Evolutionary conservation across 2,329 filamentous ascomycete species (phyloP), one percentile per base, ranked within the genome.

Genomic region (Microdochium bolleyi): DNA sequence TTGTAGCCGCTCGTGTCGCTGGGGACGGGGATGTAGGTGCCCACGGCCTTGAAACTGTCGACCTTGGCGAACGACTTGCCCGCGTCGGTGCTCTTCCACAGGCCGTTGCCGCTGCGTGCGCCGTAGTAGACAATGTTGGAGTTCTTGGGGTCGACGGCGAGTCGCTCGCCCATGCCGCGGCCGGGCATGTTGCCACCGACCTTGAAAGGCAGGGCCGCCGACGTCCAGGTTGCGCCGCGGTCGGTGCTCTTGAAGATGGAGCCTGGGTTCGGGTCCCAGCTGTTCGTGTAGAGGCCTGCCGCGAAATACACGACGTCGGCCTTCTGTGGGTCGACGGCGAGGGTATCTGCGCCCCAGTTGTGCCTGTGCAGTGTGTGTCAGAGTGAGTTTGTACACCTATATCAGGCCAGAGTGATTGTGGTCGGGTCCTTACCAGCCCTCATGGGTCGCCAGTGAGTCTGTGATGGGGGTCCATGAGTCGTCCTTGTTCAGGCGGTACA

Each of bases 161-260:
- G 73, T 14, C 80, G 72, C 61, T 83, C 80, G 16, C 80, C 80
- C 64, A 75, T 77, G 8, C 80, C 80, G 25, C 80, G 74, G 2
- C 80, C 80, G 8, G 80, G 79, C 78, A 82, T 83, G 60, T 83
- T 83, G 0, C 80, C 80, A 8, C 80, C 80, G 48, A 82, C 77
- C 61, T 83, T 83, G 69, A 83, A 83, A 2, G 77, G 70, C 0
- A 83, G 68, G 5, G 67, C 65, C 0, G 76, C 73, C 21, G 70
- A 67, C 1, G 67, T 59, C 76, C 78, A 83, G 1, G 79, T 81
- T 2, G 63, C 65, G 1, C 80, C 80, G 57, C 73, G 69, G 57
- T 84, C 78, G 9, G 70, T 75, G 9, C 77, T 81, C 25, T 74
- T 72, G 30, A 80, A 72, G 37, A 83, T 80, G 8, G 76, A 69